Evolutionary conservation across 1,139 yeast genomes (phyloP).

Genomic region (Sugiyamaella castrensis): DNA sequence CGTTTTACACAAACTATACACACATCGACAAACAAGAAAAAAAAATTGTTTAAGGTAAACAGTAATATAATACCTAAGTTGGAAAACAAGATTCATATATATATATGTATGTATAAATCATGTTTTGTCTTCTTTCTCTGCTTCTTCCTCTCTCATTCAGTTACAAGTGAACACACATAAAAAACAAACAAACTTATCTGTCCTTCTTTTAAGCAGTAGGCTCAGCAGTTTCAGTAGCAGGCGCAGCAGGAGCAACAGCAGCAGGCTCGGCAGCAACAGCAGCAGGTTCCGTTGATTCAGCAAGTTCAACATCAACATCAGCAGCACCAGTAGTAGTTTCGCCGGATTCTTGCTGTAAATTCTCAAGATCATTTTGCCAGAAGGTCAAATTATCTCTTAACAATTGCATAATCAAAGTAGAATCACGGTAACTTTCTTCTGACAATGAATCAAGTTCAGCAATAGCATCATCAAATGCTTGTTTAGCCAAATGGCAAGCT

Average conservation of each 20-base stretch:
- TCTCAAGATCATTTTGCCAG: conserved; percentile 96
- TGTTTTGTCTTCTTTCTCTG: too few species aligned
- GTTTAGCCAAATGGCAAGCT: conserved; percentile 98
- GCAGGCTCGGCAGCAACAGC: conserved; percentile 18
- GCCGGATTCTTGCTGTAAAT: conserved; percentile 51
- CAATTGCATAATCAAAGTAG: conserved; percentile 97
- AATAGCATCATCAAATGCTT: conserved; percentile 98
- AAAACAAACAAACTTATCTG: too few species aligned
- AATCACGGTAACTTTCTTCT: conserved; percentile 97
- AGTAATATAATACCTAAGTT: too few species aligned
- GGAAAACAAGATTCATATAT: too few species aligned
- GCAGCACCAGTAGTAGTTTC: conserved; percentile 51
- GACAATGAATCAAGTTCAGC: conserved; percentile 97
- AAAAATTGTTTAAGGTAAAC: too few species aligned
- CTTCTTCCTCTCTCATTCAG: too few species aligned
- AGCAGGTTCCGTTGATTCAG: conserved; percentile 21
- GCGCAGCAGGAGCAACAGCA: conserved; percentile 21
- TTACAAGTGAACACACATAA: too few species aligned
- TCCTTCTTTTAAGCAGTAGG: conserved; percentile 8
- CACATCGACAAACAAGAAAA: too few species aligned
- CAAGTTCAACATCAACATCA: conserved; percentile 37
- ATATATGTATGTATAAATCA: too few species aligned
- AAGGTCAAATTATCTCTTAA: conserved; percentile 97
- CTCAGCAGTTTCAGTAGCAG: conserved; percentile 16
- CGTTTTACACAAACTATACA: too few species aligned